A percentile compares a stretch with the other conserved stretches of the same genome.
These are phyloP conservation scores for Kwoniella pini DNA, from an alignment of 768 basidiomycete species.

Conservation along the genomic window DNA sequence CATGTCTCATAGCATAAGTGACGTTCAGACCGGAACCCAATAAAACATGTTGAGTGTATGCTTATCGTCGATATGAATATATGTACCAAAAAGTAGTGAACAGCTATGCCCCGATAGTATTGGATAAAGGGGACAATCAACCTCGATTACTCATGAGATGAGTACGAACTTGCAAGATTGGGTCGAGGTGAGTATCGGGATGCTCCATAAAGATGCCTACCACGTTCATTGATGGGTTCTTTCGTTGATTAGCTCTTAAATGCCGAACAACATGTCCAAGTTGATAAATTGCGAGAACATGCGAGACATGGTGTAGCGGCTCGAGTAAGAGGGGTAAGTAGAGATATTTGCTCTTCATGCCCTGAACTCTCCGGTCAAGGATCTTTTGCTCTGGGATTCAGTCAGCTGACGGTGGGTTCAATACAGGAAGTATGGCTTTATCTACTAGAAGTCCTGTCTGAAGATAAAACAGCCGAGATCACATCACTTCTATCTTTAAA, in stretches of 20 bases:
- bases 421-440: slow-evolving; percentile 51
- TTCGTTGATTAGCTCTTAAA: slow-evolving; percentile 48
- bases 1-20: not conserved
- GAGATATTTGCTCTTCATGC: not conserved
- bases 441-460: slow-evolving; percentile 40
- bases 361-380: too few relatives aligned
- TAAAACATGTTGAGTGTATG: not conserved
- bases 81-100: too few relatives aligned
- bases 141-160: slow-evolving; percentile 20
- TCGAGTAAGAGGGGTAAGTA: slow-evolving; percentile 43
- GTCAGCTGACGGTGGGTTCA: not conserved
- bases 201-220: too few relatives aligned
- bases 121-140: not conserved
- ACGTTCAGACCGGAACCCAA: slow-evolving; percentile 12
- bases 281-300: slow-evolving; percentile 44
- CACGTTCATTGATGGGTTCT: too few relatives aligned
- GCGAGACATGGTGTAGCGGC: slow-evolving; percentile 45
- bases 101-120: too few relatives aligned
- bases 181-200: slow-evolving; percentile 45
- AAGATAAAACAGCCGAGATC: slow-evolving; percentile 45
- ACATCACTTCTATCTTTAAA: slow-evolving; percentile 35
- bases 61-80: too few relatives aligned
- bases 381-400: too few relatives aligned
- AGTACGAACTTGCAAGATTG: slow-evolving; percentile 47
- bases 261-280: slow-evolving; percentile 48